These are phyloP conservation scores for Arxiozyma slooffiae DNA, from an alignment of 1,139 yeast genomes.

Conservation along the genomic window DNA sequence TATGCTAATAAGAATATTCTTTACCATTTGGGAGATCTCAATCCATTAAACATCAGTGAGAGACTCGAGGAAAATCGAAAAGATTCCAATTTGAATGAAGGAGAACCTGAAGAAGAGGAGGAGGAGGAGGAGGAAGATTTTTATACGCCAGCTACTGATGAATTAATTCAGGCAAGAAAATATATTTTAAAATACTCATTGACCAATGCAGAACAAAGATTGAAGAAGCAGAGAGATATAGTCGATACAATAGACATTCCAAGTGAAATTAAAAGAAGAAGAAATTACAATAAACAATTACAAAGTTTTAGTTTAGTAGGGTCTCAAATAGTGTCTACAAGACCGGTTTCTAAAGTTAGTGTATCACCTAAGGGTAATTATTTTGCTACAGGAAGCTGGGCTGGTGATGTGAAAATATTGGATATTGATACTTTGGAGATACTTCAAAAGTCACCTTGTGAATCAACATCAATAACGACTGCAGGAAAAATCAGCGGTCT, in stretches of 20 bases:
- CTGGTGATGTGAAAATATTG: conserved; percentile 55
- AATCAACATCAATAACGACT: conserved; percentile 30
- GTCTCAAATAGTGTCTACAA: conserved; percentile 55
- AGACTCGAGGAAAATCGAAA: conserved; percentile 21
- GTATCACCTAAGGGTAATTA: conserved; percentile 33
- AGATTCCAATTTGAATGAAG: conserved; percentile 33
- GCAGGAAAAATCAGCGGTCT: conserved; percentile 61
- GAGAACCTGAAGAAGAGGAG: conserved; percentile 10
- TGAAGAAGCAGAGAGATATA: conserved; percentile 28
- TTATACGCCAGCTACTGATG: conserved; percentile 67
- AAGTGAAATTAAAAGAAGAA: conserved; percentile 37
- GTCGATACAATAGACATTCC: conserved; percentile 16
- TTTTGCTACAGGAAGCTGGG: conserved; percentile 77
- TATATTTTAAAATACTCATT: conserved; percentile 46
- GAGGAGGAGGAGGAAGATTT: conserved; percentile 62
- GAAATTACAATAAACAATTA: conserved; percentile 37
- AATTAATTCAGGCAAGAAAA: conserved; percentile 46
- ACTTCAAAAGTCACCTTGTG: conserved; percentile 13
- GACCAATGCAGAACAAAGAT: conserved; percentile 36
- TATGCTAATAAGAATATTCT: conserved; percentile 16
- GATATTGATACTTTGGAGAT: conserved; percentile 34
- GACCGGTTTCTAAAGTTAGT: conserved; percentile 59
- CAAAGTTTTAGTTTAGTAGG: conserved; percentile 44
- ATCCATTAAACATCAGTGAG: neutral
- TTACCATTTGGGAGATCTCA: conserved; percentile 17